Conservation (phyloP, 1,139 yeast species). For the Yamadazyma jaroonii region DNA sequence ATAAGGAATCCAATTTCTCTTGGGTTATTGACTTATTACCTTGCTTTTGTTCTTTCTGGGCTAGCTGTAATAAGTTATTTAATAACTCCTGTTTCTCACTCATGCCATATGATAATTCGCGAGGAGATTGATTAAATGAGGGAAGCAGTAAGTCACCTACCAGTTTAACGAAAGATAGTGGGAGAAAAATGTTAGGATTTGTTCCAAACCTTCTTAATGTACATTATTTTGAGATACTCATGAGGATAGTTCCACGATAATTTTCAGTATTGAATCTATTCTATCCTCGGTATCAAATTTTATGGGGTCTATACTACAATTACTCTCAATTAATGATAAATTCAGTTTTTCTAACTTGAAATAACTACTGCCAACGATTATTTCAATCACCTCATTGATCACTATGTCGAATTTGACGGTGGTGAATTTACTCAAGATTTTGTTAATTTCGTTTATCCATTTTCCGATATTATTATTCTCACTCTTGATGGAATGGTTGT, state of each 20-base stretch:
- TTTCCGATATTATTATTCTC: slow-evolving; percentile 22
- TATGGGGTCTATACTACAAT: slow-evolving; percentile 8
- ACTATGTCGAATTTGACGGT: slow-evolving; percentile 12
- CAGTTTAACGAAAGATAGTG: no score
- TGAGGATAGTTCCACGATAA: not conserved
- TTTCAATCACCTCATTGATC: slow-evolving; percentile 9
- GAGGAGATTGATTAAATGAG: not conserved
- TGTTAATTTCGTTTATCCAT: slow-evolving; percentile 31
- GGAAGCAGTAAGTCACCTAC: not conserved
- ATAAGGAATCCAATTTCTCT: slow-evolving; percentile 29
- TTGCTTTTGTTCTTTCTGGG: slow-evolving; percentile 30
- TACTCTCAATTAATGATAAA: slow-evolving; percentile 9
- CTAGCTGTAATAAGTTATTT: slow-evolving; percentile 26
- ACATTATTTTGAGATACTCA: not conserved
- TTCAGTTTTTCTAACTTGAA: slow-evolving; percentile 9
- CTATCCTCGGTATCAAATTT: slow-evolving; percentile 10
- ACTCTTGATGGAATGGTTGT: not conserved
- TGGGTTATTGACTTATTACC: slow-evolving; percentile 34
- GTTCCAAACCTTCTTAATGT: not conserved
- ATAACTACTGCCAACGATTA: slow-evolving; percentile 4
- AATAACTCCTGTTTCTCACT: slow-evolving; percentile 23
- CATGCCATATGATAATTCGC: slow-evolving; percentile 6
- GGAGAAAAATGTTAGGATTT: no score
- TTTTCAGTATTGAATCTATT: slow-evolving; percentile 10
- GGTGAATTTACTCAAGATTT: slow-evolving; percentile 21